Conservation (phyloP, 371 early-diverging fungal species). For the Capillidium rhysosporum region DNA sequence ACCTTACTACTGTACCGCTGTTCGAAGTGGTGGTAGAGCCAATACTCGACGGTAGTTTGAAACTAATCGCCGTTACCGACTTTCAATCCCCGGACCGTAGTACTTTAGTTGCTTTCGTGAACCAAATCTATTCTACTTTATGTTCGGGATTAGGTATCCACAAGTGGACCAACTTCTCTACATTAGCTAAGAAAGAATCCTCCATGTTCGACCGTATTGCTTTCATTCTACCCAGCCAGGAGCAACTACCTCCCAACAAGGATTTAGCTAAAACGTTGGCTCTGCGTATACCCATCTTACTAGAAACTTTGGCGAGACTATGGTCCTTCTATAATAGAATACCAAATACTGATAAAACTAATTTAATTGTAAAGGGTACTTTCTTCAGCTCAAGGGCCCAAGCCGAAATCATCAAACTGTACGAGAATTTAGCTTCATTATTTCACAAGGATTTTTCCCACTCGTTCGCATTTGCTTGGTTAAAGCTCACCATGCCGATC, state of each 20-base stretch:
- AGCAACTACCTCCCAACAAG: too few species aligned
- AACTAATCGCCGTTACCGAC: neutral
- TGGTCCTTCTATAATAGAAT: too few species aligned
- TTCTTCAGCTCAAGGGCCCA: too few species aligned
- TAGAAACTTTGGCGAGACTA: too few species aligned
- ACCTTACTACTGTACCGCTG: too few species aligned
- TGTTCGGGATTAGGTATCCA: neutral
- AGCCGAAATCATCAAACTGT: neutral
- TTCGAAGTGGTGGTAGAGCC: neutral
- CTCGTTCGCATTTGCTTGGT: neutral
- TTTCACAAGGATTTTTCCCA: neutral
- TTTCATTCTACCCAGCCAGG: too few species aligned
- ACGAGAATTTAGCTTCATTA: neutral
- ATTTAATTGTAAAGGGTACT: too few species aligned
- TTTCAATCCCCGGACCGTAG: neutral
- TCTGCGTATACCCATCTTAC: too few species aligned
- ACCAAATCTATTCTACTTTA: neutral
- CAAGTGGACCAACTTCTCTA: neutral
- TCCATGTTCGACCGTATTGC: neutral
- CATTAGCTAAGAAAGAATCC: neutral
- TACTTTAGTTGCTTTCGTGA: neutral
- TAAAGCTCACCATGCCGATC: neutral
- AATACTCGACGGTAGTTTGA: neutral
- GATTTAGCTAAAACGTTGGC: too few species aligned
- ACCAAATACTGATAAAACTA: too few species aligned